Evolutionary conservation across 2,329 filamentous ascomycete genomes (phyloP), one percentile per base, ranked within the genome.

Genomic region (Xylaria sp.): DNA sequence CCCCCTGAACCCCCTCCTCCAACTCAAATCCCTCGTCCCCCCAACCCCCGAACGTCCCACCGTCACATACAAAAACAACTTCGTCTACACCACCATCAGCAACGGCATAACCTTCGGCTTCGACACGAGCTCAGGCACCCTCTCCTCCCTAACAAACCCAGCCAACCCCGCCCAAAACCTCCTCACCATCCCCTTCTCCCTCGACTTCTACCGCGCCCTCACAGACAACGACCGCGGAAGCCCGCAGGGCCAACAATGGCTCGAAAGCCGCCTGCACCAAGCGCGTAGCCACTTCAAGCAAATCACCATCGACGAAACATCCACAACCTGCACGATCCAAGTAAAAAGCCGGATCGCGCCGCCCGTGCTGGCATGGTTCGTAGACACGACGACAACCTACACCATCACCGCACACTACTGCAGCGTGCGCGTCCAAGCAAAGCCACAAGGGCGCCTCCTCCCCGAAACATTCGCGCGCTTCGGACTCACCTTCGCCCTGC

Each of bases 211-310:
- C 75, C 84, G 86, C 46, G 82, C 87, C 0, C 77, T 81, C 44
- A 89, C 86, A 0, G 84, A 89, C 72, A 89, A 89, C 68, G 86
- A 89, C 68, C 76, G 77, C 3, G 80, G 80, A 0, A 75, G 76
- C 5, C 73, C 76, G 13, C 82, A 83, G 63, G 85, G 83, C 0
- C 74, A 77, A 55, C 78, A 86, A 61, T 89, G 86, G 86, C 72
- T 76, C 9, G 75, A 77, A 16, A 67, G 72, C 5, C 74, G 76
- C 2, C 67, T 83, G 0, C 76, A 82, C 65, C 76, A 80, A 65
- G 79, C 77, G 2, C 75, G 74, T 3, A 70, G 73, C 52, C 76
- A 82, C 62, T 72, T 76, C 30, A 71, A 75, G 16, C 68, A 72
- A 54, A 72, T 65, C 58, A 71, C 39, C 61, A 70, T 49, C 59